Conservation (phyloP, 2,329 filamentous ascomycete species). For the Arthrinium phaeospermum region DNA sequence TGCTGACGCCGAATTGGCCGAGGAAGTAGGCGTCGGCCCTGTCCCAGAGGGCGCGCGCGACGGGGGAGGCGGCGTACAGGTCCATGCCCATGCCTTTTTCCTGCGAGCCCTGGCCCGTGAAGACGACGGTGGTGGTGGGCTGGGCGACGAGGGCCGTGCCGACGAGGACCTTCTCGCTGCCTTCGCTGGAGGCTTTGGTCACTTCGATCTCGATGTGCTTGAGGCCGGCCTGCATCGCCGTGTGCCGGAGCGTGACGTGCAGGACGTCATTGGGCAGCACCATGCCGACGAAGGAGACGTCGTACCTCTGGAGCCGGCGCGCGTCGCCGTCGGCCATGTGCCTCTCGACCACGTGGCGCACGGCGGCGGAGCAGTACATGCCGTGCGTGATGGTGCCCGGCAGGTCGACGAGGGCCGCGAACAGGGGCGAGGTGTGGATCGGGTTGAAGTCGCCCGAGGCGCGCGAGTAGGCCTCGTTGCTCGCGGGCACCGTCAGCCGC, state of each 20-base stretch:
- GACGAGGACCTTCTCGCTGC: slow-evolving; percentile 37
- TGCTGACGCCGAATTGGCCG: slow-evolving; percentile 37
- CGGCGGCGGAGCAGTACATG: slow-evolving; percentile 43
- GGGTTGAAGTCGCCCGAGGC: slow-evolving; percentile 47
- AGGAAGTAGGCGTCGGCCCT: slow-evolving; percentile 40
- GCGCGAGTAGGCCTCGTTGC: slow-evolving; percentile 35
- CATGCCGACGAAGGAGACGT: slow-evolving; percentile 42
- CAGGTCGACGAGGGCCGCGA: slow-evolving; percentile 42
- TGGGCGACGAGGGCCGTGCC: slow-evolving; percentile 36
- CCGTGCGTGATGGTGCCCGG: slow-evolving; percentile 48
- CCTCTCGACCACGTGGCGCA: slow-evolving; percentile 35
- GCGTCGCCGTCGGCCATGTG: slow-evolving; percentile 29
- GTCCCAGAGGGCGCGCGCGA: slow-evolving; percentile 44
- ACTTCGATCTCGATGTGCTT: slow-evolving; percentile 41
- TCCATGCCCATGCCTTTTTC: slow-evolving; percentile 48
- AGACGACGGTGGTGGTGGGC: slow-evolving; percentile 42
- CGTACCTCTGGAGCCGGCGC: slow-evolving; percentile 34
- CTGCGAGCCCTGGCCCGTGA: slow-evolving; percentile 49
- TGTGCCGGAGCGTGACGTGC: slow-evolving; percentile 36
- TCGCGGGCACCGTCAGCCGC: slow-evolving; percentile 27
- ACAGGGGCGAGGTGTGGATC: slow-evolving; percentile 44
- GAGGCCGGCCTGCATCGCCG: slow-evolving; percentile 41
- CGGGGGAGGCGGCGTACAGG: slow-evolving; percentile 41
- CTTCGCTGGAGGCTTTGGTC: slow-evolving; percentile 31
- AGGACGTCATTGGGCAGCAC: slow-evolving; percentile 42